These are phyloP conservation scores for Penicillium brevicompactum DNA, from an alignment of 2,329 filamentous ascomycete genomes.

Conservation along the genomic window DNA sequence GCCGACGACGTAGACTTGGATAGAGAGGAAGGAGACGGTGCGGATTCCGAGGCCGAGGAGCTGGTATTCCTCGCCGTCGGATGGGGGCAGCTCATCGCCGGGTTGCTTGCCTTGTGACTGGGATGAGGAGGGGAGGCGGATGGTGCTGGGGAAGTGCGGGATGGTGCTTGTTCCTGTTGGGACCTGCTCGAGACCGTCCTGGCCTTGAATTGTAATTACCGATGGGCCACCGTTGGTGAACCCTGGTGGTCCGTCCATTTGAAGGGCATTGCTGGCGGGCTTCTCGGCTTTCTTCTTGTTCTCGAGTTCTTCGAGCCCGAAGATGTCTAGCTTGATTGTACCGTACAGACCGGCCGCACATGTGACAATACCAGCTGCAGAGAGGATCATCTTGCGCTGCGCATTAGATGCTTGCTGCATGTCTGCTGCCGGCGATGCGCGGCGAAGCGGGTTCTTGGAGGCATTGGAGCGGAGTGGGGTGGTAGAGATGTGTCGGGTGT, in stretches of 20 bases:
- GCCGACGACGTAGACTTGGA: slow-evolving; percentile 94
- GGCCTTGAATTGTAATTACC: slow-evolving; percentile 44
- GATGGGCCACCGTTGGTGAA: slow-evolving; percentile 36
- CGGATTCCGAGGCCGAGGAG: slow-evolving; percentile 85
- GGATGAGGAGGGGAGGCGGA: slow-evolving; percentile 60
- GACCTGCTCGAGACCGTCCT: slow-evolving; percentile 71
- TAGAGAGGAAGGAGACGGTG: slow-evolving; percentile 83
- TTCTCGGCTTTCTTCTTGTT: slow-evolving; percentile 11
- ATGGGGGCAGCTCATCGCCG: slow-evolving; percentile 41
- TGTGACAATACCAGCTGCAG: slow-evolving; percentile 40
- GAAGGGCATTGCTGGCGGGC: slow-evolving; percentile 28
- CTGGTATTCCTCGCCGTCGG: slow-evolving; percentile 66
- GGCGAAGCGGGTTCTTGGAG: slow-evolving; percentile 34
- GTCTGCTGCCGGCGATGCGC: slow-evolving; percentile 15
- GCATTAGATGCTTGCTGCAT: slow-evolving; percentile 30
- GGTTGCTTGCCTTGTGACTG: slow-evolving; percentile 35
- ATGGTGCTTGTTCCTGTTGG: slow-evolving; percentile 81
- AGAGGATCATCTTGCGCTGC: slow-evolving; percentile 35
- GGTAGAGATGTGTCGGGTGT: slow-evolving; percentile 28
- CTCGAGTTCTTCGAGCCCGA: slow-evolving; percentile 31
- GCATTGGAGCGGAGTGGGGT: slow-evolving; percentile 28
- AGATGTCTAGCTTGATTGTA: slow-evolving; percentile 41
- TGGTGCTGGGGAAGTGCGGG: slow-evolving; percentile 73
- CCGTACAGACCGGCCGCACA: slow-evolving; percentile 46
- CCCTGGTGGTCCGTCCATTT: slow-evolving; percentile 44